A percentile compares a stretch with the other conserved stretches of the same genome.
Conservation (phyloP, 495 filamentous ascomycete species). For the Aspergillus taichungensis region DNA sequence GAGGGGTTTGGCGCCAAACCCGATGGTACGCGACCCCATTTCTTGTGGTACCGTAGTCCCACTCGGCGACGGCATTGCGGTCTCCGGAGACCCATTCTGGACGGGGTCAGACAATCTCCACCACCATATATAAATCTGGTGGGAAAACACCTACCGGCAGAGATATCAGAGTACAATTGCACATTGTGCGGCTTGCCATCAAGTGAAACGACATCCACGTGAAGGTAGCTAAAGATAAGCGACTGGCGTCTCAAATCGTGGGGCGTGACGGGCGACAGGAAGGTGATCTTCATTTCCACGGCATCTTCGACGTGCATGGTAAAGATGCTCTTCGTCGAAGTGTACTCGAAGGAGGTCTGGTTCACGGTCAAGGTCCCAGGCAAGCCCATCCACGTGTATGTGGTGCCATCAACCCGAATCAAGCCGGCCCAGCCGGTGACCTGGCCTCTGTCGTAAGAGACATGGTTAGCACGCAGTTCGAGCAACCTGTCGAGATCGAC, state of each 20-base stretch:
- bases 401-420: conserved; percentile 45
- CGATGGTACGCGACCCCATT: conserved; percentile 44
- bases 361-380: conserved; percentile 31
- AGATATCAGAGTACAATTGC: conserved; percentile 52
- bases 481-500: conserved; percentile 8
- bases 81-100: conserved; percentile 53
- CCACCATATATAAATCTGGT: no score
- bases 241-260: conserved; percentile 47
- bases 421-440: conserved; percentile 47
- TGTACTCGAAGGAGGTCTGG: conserved; percentile 47
- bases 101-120: conserved; percentile 7
- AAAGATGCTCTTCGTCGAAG: conserved; percentile 50
- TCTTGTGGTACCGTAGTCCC: conserved; percentile 41
- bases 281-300: conserved; percentile 47
- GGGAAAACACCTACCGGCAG: conserved; percentile 38
- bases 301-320: conserved; percentile 39
- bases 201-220: conserved; percentile 42
- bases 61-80: conserved; percentile 37
- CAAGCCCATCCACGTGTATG: conserved; percentile 51
- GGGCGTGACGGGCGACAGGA: conserved; percentile 50
- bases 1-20: conserved; percentile 43
- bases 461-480: background rate
- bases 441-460: conserved; percentile 29
- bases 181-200: conserved; percentile 48
- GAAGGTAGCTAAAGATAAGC: conserved; percentile 47